Base-by-base conservation (phyloP, 169 alveolate genomes). In the Perkinsus marinus region DNA sequence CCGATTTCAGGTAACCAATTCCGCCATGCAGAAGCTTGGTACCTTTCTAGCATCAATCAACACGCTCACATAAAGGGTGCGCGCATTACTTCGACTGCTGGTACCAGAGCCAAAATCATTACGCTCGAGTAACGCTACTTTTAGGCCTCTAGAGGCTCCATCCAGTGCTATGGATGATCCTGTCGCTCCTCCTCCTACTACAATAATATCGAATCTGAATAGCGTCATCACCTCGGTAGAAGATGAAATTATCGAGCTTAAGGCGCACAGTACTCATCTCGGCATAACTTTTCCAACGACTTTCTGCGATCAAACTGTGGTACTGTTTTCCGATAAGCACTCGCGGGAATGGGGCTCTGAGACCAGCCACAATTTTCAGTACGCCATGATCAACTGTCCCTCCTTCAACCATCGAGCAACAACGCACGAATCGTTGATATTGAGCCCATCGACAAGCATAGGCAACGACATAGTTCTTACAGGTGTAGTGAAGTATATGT, bases 21-120 rank as follows among this genome's bases (percentile, higher is more conserved):
- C 99, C 99, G 30, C 99, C 99, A 93, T 98, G 99, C 22, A 97
- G 95, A 47, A 98, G 95, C 94, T 98, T 98, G 17, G 99, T 98
- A 34, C 98, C 79, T n/a, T 57, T 96, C 93, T 96, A 97, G 3
- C 97, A 95, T 6, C 46, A 41, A 10, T 3, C 19, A 41, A n/a
- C n/a, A 41, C 10, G 46, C 3, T 30, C 5, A 26, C 79, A 16
- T 57, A 19, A 57, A 13, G 79, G 0, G 22, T 13, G 7, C 22
- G 79, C 26, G 79, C 5, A 30, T 26, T 57, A 57, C 79, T 46
- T 30, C 92, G 69, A 89, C 91, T 39, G 57, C 99, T 96, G 0
- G 99, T 97, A 0, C 98, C 99, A 36, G 98, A 95, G 19, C 98
- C 98, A 90, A 97, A 98, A 93, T 98, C 99, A 26, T 95, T 92